phyloP scores from a whole-genome alignment of 352 stramenopile species.

The Phytophthora meadii region DNA sequence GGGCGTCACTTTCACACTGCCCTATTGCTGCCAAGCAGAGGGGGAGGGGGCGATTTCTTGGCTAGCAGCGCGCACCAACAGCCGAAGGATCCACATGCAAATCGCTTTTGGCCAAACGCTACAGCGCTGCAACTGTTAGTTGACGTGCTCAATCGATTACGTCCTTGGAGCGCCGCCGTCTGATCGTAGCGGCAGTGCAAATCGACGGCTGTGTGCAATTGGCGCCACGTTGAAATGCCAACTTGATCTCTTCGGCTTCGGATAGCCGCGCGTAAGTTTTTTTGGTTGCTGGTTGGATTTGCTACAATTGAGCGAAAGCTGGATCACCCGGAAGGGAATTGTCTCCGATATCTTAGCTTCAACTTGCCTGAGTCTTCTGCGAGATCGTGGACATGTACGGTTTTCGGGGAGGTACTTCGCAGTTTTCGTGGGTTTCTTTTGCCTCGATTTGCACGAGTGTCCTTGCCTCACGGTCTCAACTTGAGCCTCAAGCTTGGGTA shows the following conservation, averaged over 20 bases:
- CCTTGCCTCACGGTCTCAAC: conserved; percentile 3
- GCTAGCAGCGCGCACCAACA: conserved; percentile 7
- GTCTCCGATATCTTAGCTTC: conserved; percentile 27
- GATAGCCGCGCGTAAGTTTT: conserved; percentile 25
- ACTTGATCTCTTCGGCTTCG: conserved; percentile 33
- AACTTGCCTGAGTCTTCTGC: conserved; percentile 26
- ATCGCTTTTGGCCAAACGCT: conserved; percentile 18
- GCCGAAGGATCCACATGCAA: conserved; percentile 20
- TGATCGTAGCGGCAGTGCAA: conserved; percentile 30
- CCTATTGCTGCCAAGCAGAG: conserved; percentile 23
- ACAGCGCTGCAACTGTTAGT: not conserved
- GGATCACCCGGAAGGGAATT: conserved; percentile 9
- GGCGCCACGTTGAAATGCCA: conserved; percentile 28
- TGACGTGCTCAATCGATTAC: conserved; percentile 24
- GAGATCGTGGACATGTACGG: not conserved
- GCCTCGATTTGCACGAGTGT: conserved; percentile 18
- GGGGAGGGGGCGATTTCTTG: conserved; percentile 24
- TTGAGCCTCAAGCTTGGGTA: too few species aligned
- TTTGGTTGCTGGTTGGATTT: conserved; percentile 32
- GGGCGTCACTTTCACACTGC: conserved; percentile 5
- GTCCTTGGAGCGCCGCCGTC: conserved; percentile 9
- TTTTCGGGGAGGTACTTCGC: conserved; percentile 19
- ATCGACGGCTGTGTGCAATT: conserved; percentile 32
- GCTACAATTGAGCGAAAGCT: conserved; percentile 32
- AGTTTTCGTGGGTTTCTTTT: conserved; percentile 6